These are phyloP conservation scores for Xerocomus nothofagi DNA, from an alignment of 1,284 basidiomycete genomes.

Conservation along the genomic window DNA sequence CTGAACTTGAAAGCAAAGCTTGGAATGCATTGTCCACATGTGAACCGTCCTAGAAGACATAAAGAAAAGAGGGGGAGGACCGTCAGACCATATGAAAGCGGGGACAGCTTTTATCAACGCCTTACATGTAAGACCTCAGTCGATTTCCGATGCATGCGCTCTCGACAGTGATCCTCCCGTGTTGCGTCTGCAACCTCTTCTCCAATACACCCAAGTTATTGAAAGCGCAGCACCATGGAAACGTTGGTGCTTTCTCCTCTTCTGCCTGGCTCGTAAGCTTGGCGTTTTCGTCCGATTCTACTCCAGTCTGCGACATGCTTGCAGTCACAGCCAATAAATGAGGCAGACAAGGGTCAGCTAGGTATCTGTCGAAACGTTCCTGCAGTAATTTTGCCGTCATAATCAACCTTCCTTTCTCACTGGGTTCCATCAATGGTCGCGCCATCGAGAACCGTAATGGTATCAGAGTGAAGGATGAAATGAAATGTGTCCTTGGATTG, in stretches of 20 bases:
- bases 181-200: constrained; percentile 9
- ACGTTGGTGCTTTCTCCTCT: not conserved
- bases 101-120: not conserved
- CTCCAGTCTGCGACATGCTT: not conserved
- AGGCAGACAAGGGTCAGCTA: constrained; percentile 19
- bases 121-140: constrained; percentile 12
- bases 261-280: not conserved
- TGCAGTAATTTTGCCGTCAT: constrained; percentile 11
- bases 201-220: constrained; percentile 20
- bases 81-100: not conserved
- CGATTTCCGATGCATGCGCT: constrained; percentile 9
- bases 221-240: constrained; percentile 14
- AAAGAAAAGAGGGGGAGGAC: not conserved
- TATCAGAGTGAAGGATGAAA: constrained; percentile 13
- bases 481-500: constrained; percentile 19
- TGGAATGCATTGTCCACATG: constrained; percentile 24
- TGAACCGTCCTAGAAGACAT: constrained; percentile 12
- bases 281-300: too few species aligned
- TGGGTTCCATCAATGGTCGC: constrained; percentile 4
- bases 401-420: constrained; percentile 18
- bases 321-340: constrained; percentile 2
- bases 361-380: constrained; percentile 17
- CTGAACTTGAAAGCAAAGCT: constrained; percentile 16
- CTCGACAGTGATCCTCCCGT: constrained; percentile 4
- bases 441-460: constrained; percentile 24